Evolutionary conservation across 1,284 basidiomycete species (phyloP).

Genomic region (Ustilago bromivora): DNA sequence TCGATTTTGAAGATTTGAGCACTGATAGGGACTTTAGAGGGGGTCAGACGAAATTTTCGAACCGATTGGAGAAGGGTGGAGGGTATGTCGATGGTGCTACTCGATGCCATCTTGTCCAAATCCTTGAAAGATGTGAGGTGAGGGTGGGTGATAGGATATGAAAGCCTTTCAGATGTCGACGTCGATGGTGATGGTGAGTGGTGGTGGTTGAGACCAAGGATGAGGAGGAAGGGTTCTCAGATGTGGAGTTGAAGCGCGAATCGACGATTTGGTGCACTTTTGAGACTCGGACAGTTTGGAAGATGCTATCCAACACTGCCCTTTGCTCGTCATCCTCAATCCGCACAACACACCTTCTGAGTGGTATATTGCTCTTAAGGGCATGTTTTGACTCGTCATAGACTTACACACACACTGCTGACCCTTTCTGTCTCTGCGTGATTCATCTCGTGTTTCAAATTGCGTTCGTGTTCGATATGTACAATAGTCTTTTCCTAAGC

Average conservation of each 20-base stretch:
- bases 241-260: conserved; percentile 7
- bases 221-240: not conserved
- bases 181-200: not conserved
- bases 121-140: too few species aligned
- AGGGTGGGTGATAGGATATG: too few species aligned
- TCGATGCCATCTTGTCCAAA: conserved; percentile 9
- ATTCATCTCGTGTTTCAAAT: not conserved
- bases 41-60: conserved; percentile 56
- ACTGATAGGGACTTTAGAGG: conserved; percentile 35
- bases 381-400: too few species aligned
- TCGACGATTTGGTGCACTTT: too few species aligned
- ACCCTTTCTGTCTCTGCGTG: not conserved
- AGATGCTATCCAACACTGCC: too few species aligned
- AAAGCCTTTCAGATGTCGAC: too few species aligned
- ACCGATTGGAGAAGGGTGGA: conserved; percentile 39
- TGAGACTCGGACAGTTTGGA: too few species aligned
- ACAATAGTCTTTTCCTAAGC: not conserved
- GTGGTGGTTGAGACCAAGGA: not conserved
- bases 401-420: too few species aligned
- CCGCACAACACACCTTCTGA: too few species aligned
- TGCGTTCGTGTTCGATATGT: not conserved
- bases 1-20: conserved; percentile 66
- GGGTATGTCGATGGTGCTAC: conserved; percentile 63
- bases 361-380: too few species aligned
- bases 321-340: too few species aligned